phyloP scores from a whole-genome alignment of 805 yeast species.

The Wickerhamomyces chaumierensis region DNA sequence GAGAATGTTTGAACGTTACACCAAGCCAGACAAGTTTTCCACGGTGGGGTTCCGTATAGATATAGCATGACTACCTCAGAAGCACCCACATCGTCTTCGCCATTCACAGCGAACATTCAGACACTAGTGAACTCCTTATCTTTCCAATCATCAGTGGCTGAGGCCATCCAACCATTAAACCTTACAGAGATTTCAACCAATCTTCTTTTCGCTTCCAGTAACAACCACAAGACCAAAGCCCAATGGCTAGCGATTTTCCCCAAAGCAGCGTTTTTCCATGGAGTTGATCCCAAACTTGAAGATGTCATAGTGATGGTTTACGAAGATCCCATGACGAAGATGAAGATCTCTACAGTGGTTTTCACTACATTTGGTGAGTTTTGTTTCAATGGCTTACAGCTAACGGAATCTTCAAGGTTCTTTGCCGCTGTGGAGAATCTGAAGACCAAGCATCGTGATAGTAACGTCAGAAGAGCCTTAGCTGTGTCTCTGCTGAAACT shows the following conservation, averaged over 20 bases:
- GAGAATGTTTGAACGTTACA: too few species aligned
- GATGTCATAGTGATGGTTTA: slow-evolving; percentile 38
- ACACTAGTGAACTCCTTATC: neutral
- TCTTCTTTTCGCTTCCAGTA: slow-evolving; percentile 1
- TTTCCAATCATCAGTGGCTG: neutral
- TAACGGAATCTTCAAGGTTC: slow-evolving; percentile 51
- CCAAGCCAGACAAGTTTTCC: too few species aligned
- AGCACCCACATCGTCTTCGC: neutral
- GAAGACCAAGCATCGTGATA: slow-evolving; percentile 30
- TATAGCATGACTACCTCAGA: too few species aligned
- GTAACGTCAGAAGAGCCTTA: slow-evolving; percentile 60
- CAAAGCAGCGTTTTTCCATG: slow-evolving; percentile 41
- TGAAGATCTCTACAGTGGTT: slow-evolving; percentile 39
- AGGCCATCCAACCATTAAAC: neutral
- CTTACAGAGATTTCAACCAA: neutral
- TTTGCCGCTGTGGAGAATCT: slow-evolving; percentile 74
- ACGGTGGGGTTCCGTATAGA: too few species aligned
- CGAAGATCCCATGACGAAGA: slow-evolving; percentile 30
- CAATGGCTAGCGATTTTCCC: slow-evolving; percentile 35
- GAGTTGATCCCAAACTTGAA: slow-evolving; percentile 34
- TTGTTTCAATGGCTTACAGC: slow-evolving; percentile 43
- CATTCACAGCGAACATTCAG: neutral
- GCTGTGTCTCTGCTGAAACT: slow-evolving; percentile 67
- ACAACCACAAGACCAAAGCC: slow-evolving; percentile 10
- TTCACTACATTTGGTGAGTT: slow-evolving; percentile 60